Evolutionary conservation across 331 rosid genomes (phyloP), one percentile per base, ranked within the genome.

Genomic region (Stylosanthes scabra): DNA sequence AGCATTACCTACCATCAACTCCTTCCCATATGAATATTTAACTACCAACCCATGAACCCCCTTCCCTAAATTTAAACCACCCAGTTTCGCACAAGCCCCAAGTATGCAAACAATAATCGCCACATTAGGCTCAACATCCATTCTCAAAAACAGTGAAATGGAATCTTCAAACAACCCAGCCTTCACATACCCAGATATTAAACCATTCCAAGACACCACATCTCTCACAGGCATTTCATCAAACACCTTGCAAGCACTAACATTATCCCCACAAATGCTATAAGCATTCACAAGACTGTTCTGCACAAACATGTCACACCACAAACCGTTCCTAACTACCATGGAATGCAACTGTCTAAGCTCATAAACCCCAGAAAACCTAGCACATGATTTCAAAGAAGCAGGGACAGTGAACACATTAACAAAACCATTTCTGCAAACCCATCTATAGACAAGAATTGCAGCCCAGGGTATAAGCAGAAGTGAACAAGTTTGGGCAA

Each of bases 191-290:
- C 95, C 93, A 2, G 97, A 88, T 70, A 91, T 74, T 84, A 88
- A 70, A 68, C 96, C 89, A 49, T 91, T 88, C 99, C 96, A 91
- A 71, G 95, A 83, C 69, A 91, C 95, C 63, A 83, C 96, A 77
- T 94, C 96, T 84, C 93, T 85, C 29, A 72, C 88, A 80, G 60
- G 84, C 95, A 94, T 89, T 9, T 81, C 90, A 72, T 91, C 97
- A 34, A 93, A 89, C 93, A 79, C 85, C 77, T 47, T 81, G 27
- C 61, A 29, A 13, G 95, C 97, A 72, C 25, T 15, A 31, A 49
- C 15, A 25, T 60, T 82, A 50, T 83, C 90, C 14, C 90, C 93
- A 68, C 91, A 91, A 68, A 80, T 77, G 56, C 88, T 55, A 59
- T 80, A 87, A 58, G 80, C 87, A 82, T 87, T 83, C 5, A 87